These are phyloP conservation scores for Onygena corvina DNA, from an alignment of 2,329 filamentous ascomycete genomes.

Conservation along the genomic window DNA sequence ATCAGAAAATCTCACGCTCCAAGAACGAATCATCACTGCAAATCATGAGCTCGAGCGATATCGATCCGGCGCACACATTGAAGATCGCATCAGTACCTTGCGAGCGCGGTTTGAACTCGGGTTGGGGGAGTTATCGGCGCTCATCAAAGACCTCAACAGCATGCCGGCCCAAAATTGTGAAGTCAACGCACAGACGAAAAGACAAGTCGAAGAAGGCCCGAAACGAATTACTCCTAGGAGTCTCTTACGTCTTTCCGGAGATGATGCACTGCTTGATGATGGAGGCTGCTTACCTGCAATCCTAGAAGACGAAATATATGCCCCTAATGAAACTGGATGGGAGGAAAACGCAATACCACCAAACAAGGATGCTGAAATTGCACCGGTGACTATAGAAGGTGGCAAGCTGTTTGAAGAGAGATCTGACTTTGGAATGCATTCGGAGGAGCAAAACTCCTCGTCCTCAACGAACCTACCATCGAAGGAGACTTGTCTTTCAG, in stretches of 20 bases:
- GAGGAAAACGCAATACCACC: not conserved
- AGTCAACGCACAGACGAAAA: not conserved
- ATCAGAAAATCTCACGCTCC: conserved; percentile 48
- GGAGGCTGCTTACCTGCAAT: conserved; percentile 45
- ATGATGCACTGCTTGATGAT: conserved; percentile 11
- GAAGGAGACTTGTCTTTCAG: not conserved
- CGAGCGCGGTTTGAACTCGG: conserved; percentile 46
- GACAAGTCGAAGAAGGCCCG: not conserved
- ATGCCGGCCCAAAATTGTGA: conserved; percentile 23
- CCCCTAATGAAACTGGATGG: conserved; percentile 30
- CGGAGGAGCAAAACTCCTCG: not conserved
- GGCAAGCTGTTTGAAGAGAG: not conserved
- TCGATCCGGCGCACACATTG: conserved; percentile 33
- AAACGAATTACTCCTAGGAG: not conserved
- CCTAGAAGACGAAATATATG: conserved; percentile 45
- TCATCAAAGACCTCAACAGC: conserved; percentile 44
- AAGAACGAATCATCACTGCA: conserved; percentile 48
- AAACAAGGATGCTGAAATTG: not conserved
- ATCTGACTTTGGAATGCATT: not conserved
- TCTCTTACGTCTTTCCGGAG: not conserved
- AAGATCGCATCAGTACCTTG: conserved; percentile 40
- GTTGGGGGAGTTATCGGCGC: conserved; percentile 41
- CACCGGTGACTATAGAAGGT: not conserved
- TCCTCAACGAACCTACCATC: not conserved
- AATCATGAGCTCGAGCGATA: conserved; percentile 43